Base-by-base conservation (phyloP, 306 rosid species). In the Rosa chinensis region DNA sequence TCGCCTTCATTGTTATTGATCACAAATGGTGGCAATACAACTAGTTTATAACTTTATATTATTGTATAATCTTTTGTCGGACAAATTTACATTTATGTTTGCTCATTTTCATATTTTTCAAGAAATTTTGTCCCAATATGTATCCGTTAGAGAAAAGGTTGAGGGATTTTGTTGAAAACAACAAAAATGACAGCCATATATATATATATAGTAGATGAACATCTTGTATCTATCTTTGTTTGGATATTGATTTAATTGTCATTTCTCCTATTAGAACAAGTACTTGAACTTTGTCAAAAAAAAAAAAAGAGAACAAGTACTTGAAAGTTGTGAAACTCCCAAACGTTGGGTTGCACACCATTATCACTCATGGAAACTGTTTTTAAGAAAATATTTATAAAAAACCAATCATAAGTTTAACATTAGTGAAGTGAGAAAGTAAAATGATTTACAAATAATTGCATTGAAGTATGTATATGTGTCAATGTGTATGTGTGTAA, bases 111-210 rank as follows among this genome's bases (percentile, higher is more conserved):
- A 9, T 59, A 16, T 23, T 10, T 59, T 25, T 56, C 39, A 23
- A 63, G 0, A 32, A 63, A 28, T 0, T 1, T 32, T 63, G 69
- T 32, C 43, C 10, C 43, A 63, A 32, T 63, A 32, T 64, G 5
- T 35, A 14, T 35, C 70, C 45, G 70, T 64, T 32, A 14, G 69
- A 32, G n/a, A 35, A 37, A 35, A 28, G 35, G 20, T 13, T 13
- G 44, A 35, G 42, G 32, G 37, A 72, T 64, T 61, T 73, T 48
- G 74, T 73, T 71, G 78, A 79, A 47, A 62, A 50, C 73, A 79
- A 48, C 66, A 62, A 49, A 62, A 72, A 73, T 50, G 67, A 73
- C 75, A 64, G 37, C 67, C 20, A 12, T 10, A 55, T 55, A 42
- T 42, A 42, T 42, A 5, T 42, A 42, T 40, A 40, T 40, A 42